Base-by-base conservation (phyloP, 352 stramenopile species). In the Sclerospora graminicola region DNA sequence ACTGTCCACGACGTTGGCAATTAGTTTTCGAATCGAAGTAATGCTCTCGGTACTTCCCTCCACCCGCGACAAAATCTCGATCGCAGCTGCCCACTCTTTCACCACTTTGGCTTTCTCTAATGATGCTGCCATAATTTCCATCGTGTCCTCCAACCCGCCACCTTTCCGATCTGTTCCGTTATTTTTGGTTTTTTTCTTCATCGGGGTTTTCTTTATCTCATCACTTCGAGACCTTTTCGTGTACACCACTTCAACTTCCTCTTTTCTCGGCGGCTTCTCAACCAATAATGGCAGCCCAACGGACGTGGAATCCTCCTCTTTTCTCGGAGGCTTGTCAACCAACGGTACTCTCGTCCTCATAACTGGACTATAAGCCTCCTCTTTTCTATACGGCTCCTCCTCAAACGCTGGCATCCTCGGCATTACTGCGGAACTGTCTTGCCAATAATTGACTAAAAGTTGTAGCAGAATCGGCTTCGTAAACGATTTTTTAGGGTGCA, bases 21-120 rank as follows among this genome's bases (percentile, higher is more conserved):
- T 64, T 8, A 64, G 21, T 7, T 28, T 23, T 45, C 41, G 27
- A 23, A 64, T 64, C 8, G 50, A 48, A 3, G 38, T 14, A 21
- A 64, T 60, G 27, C 50, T 57, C 19, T 39, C 51, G 11, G 41
- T 27, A 30, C 51, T 64, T 19, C 51, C 51, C 6, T 60, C 55
- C 51, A 64, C 55, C 27, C 51, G 45, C 5, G 50, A 54, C 18
- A 64, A 24, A 29, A 60, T 51, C 38, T 64, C 50, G 5, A 57
- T 60, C 1, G 55, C 55, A 0, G 55, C 48, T 7, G 55, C 55
- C 55, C 55, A 64, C 28, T 60, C 55, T 36, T 60, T 53, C 0
- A 60, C 51, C 21, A 60, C 45, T 28, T 57, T 51, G 16, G 55
- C 55, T 29, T 64, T 64, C 29, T 64, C 51, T 19, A 64, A 8